phyloP scores from a whole-genome alignment of 1,284 basidiomycete genomes.

The Bondarzewia mesenterica region DNA sequence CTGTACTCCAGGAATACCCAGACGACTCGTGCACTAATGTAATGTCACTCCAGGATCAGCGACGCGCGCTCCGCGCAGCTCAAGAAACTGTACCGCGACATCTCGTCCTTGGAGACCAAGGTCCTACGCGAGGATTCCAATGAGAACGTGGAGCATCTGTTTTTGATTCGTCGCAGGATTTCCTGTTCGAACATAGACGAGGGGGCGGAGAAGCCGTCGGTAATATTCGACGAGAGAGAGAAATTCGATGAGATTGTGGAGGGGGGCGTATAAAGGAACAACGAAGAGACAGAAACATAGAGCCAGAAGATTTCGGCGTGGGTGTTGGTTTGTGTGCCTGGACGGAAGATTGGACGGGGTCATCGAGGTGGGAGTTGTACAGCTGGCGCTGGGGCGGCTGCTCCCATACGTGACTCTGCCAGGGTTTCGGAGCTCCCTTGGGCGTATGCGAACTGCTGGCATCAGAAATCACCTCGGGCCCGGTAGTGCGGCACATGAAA shows the following conservation, averaged over 20 bases:
- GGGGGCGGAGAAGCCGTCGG: constrained; percentile 61
- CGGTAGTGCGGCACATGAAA: constrained; percentile 49
- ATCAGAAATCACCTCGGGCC: constrained; percentile 56
- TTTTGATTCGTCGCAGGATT: constrained; percentile 30
- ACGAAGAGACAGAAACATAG: constrained; percentile 67
- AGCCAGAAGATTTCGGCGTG: constrained; percentile 51
- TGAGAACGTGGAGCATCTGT: too few relatives aligned
- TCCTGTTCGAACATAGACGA: constrained; percentile 50
- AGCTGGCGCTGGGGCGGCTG: constrained; percentile 35
- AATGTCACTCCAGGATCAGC: too few relatives aligned
- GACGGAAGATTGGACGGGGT: constrained; percentile 73
- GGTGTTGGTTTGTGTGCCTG: constrained; percentile 45
- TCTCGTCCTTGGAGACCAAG: too few relatives aligned
- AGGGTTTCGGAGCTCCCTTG: constrained; percentile 25
- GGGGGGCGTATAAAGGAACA: constrained; percentile 69
- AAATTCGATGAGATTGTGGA: constrained; percentile 66
- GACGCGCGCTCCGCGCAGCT: too few relatives aligned
- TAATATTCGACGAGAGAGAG: constrained; percentile 66
- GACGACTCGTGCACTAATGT: too few relatives aligned
- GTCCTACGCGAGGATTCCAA: too few relatives aligned
- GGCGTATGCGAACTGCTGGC: constrained; percentile 41
- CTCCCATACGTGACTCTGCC: constrained; percentile 9
- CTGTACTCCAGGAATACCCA: not conserved
- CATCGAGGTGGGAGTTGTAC: constrained; percentile 79
- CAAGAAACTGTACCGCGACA: too few relatives aligned